phyloP scores from a whole-genome alignment of 495 filamentous ascomycete genomes.

The Penicillium ucsense region DNA sequence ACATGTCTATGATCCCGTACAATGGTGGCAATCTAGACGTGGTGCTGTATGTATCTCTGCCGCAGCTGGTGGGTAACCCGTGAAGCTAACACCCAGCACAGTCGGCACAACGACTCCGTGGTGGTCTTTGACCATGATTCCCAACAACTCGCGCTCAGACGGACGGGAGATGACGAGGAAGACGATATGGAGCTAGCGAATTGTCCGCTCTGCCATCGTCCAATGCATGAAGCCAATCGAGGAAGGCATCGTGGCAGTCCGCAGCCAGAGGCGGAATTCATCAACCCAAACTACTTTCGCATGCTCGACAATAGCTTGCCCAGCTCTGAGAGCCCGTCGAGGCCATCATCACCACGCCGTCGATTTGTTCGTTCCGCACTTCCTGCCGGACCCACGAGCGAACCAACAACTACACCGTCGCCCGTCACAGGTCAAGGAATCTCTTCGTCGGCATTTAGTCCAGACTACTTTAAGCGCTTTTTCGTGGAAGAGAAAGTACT shows the following conservation, averaged over 20 bases:
- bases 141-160: constrained; percentile 71
- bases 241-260: constrained; percentile 25
- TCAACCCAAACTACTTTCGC: constrained; percentile 86
- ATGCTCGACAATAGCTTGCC: constrained; percentile 65
- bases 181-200: constrained; percentile 45
- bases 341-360: constrained; percentile 42
- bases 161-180: constrained; percentile 37
- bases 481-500: constrained; percentile 81
- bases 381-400: constrained; percentile 24
- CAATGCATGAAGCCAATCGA: constrained; percentile 45
- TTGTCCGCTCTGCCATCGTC: constrained; percentile 83
- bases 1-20: constrained; percentile 42
- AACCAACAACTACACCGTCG: constrained; percentile 38
- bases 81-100: constrained; percentile 21
- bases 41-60: constrained; percentile 33
- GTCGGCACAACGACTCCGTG: constrained; percentile 83
- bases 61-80: background rate
- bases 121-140: constrained; percentile 84
- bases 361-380: constrained; percentile 41
- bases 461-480: constrained; percentile 81
- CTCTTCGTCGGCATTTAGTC: constrained; percentile 75
- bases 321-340: constrained; percentile 37
- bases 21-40: constrained; percentile 37
- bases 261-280: constrained; percentile 53
- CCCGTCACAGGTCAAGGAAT: constrained; percentile 53